phyloP scores from a whole-genome alignment of 805 yeast species.

The Kregervanrija delftensis region DNA sequence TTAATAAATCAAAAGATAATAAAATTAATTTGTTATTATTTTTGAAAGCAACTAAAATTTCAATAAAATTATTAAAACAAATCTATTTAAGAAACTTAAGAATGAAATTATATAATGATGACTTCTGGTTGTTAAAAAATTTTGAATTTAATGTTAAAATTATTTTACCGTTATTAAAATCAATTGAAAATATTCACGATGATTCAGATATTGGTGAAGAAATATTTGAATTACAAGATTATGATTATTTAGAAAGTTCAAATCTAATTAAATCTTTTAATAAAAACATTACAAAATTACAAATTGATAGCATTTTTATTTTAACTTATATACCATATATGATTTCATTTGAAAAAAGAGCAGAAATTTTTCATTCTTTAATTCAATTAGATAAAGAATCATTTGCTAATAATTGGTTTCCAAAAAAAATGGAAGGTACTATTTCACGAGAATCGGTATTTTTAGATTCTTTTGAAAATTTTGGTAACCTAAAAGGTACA shows the following conservation, averaged over 20 bases:
- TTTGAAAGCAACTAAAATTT: constrained; percentile 20
- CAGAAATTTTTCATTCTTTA: constrained; percentile 59
- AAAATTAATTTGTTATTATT: constrained; percentile 1
- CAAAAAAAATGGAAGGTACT: constrained; percentile 34
- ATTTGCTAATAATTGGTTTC: constrained; percentile 17
- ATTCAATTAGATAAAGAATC: constrained; percentile 44
- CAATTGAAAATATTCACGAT: constrained; percentile 14
- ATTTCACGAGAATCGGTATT: constrained; percentile 66
- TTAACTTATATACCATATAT: constrained; percentile 69
- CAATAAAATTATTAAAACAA: constrained; percentile 55
- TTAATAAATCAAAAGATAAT: constrained; percentile 1
- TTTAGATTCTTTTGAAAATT: constrained; percentile 65
- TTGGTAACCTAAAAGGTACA: constrained; percentile 42
- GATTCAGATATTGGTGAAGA: constrained; percentile 4
- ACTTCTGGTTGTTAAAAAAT: constrained; percentile 45
- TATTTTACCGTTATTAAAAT: constrained; percentile 15
- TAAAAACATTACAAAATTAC: constrained; percentile 11
- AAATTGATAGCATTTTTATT: constrained; percentile 38
- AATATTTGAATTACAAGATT: background rate
- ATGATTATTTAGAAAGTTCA: constrained; percentile 1
- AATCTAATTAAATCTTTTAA: constrained; percentile 6
- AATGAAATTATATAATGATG: constrained; percentile 39
- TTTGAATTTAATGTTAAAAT: constrained; percentile 11
- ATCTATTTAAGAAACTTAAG: constrained; percentile 62
- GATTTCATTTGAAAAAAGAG: constrained; percentile 69